Conservation (phyloP, 345 rosid genomes). For the Salix purpurea region DNA sequence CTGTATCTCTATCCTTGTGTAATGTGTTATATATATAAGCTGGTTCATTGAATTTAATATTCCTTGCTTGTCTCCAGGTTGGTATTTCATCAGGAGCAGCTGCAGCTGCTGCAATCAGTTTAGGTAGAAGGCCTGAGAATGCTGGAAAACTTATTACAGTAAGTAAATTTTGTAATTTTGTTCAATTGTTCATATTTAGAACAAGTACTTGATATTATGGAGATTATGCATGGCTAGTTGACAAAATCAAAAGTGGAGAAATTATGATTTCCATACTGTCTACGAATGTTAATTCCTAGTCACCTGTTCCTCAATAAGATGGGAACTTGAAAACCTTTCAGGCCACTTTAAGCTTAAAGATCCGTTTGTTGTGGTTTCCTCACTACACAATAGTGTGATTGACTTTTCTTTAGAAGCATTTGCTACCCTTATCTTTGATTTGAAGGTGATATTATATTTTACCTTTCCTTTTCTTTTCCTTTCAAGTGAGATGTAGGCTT, state of each 20-base stretch:
- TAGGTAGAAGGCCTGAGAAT: conserved; percentile 82
- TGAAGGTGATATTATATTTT: background rate
- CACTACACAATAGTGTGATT: no score
- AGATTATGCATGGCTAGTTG: no score
- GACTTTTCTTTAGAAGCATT: background rate
- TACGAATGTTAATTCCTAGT: no score
- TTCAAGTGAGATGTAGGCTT: background rate
- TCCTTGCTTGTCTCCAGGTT: conserved; percentile 40
- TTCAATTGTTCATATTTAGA: background rate
- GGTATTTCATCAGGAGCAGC: conserved; percentile 98
- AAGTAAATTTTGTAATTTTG: conserved; percentile 20
- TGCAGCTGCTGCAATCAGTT: conserved; percentile 78
- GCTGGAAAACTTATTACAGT: conserved; percentile 84
- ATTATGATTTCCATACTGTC: background rate
- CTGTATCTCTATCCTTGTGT: no score
- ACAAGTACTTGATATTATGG: background rate
- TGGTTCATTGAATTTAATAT: background rate
- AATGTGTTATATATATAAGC: no score
- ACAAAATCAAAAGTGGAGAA: no score
- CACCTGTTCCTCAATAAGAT: no score
- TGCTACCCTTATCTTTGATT: background rate
- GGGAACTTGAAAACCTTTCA: background rate
- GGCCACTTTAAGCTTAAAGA: background rate
- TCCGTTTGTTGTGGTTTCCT: background rate
- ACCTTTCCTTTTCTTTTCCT: background rate